Percentiles rank a stretch among this genome's conserved stretches.
phyloP scores from a whole-genome alignment of 2,329 filamentous ascomycete species.

The Penicillium verrucosum region DNA sequence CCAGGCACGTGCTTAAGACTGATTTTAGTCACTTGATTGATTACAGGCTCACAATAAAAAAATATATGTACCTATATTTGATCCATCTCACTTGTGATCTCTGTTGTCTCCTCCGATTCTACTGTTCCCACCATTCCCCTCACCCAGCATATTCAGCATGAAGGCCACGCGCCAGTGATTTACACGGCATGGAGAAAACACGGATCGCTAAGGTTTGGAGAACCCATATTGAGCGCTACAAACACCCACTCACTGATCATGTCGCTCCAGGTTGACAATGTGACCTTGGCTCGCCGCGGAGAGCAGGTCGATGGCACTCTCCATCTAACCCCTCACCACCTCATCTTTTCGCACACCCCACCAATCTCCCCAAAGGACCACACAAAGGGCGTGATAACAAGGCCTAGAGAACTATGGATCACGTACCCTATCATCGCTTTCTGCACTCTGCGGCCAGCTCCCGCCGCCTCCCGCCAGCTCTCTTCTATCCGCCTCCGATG shows the following conservation, averaged over 20 bases:
- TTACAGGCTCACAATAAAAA: not conserved
- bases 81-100: not conserved
- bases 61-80: not conserved
- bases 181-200: constrained; percentile 44
- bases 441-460: constrained; percentile 73
- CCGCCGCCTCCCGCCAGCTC: constrained; percentile 64
- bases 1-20: not conserved
- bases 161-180: constrained; percentile 34
- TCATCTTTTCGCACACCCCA: constrained; percentile 61
- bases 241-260: not conserved
- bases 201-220: constrained; percentile 42
- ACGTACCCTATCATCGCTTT: constrained; percentile 87
- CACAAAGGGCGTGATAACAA: constrained; percentile 41
- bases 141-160: constrained; percentile 23
- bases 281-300: constrained; percentile 57
- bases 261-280: constrained; percentile 49
- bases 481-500: constrained; percentile 84
- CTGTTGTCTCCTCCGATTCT: not conserved
- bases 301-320: constrained; percentile 58
- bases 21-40: not conserved
- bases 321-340: constrained; percentile 61
- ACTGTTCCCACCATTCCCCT: constrained; percentile 1
- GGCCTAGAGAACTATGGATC: constrained; percentile 77
- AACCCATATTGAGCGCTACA: not conserved
- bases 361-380: constrained; percentile 38